phyloP scores from a whole-genome alignment of 2,329 filamentous ascomycete genomes.

The Penicillium sclerotiorum region DNA sequence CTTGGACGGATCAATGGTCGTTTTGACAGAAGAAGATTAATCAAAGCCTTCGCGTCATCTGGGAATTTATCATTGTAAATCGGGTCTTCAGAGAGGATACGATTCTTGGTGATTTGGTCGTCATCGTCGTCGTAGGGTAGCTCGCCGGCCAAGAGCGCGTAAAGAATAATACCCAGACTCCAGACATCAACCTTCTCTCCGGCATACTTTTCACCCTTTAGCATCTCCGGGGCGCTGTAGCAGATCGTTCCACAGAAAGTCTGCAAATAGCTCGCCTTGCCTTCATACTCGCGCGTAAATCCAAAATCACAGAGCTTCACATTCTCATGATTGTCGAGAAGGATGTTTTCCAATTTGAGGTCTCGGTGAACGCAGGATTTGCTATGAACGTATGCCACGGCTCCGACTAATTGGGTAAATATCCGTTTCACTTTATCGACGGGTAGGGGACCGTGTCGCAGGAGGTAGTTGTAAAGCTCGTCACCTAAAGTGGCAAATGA shows the following conservation, averaged over 20 bases:
- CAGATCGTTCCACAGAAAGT: slow-evolving; percentile 98
- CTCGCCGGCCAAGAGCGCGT: slow-evolving; percentile 76
- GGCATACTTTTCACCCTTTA: slow-evolving; percentile 96
- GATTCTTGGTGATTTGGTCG: slow-evolving; percentile 80
- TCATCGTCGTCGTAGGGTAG: slow-evolving; percentile 96
- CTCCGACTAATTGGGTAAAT: slow-evolving; percentile 92
- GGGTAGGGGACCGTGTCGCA: slow-evolving; percentile 81
- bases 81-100: slow-evolving; percentile 83
- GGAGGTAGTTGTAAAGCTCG: slow-evolving; percentile 94
- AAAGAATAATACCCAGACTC: slow-evolving; percentile 92
- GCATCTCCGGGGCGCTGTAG: slow-evolving; percentile 97
- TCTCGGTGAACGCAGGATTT: slow-evolving; percentile 96
- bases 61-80: slow-evolving; percentile 80
- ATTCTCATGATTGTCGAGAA: slow-evolving; percentile 94
- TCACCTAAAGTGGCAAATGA: slow-evolving; percentile 63
- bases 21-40: slow-evolving; percentile 84
- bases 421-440: slow-evolving; percentile 90
- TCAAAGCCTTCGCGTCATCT: slow-evolving; percentile 73
- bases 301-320: slow-evolving; percentile 98
- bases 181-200: slow-evolving; percentile 98
- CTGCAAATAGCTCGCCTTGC: slow-evolving; percentile 89
- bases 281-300: slow-evolving; percentile 96
- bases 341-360: slow-evolving; percentile 92
- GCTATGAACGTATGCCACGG: slow-evolving; percentile 91
- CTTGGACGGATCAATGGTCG: slow-evolving; percentile 80